These are phyloP conservation scores for Vitellaria paradoxa DNA, from an alignment of 179 eudicot species.

Conservation along the genomic window DNA sequence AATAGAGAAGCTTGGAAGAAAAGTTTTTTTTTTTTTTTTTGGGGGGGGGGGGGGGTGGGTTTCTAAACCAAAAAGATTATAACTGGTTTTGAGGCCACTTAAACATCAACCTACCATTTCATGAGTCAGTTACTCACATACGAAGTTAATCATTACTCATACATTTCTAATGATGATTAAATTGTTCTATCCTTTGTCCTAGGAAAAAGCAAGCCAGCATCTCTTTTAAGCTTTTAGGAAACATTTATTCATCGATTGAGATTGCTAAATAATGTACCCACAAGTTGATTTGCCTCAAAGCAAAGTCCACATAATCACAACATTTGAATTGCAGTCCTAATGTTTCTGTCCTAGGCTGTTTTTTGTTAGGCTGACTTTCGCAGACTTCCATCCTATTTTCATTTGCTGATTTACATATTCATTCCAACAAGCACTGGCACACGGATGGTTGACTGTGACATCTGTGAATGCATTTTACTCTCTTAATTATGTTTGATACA, in stretches of 20 bases:
- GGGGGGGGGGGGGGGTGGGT: no score
- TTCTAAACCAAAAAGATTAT: not conserved
- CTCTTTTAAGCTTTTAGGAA: not conserved
- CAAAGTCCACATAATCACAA: not conserved
- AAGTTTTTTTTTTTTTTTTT: not conserved
- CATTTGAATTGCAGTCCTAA: not conserved
- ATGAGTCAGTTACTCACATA: not conserved
- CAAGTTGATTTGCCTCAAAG: not conserved
- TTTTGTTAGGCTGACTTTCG: not conserved
- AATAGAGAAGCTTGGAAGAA: not conserved
- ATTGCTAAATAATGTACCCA: not conserved
- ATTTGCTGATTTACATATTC: not conserved
- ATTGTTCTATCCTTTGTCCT: not conserved
- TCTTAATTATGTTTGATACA: not conserved
- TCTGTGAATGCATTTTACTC: not conserved
- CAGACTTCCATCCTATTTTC: not conserved
- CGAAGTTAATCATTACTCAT: not conserved
- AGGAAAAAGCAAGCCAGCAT: not conserved
- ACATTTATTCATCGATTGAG: not conserved
- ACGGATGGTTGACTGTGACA: not conserved
- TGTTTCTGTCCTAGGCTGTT: not conserved
- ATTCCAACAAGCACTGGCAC: not conserved
- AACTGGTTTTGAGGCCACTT: not conserved
- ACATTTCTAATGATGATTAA: not conserved
- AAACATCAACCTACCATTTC: not conserved